These are phyloP conservation scores for Ceriops tagal DNA, from an alignment of 345 rosid species.

Conservation along the genomic window DNA sequence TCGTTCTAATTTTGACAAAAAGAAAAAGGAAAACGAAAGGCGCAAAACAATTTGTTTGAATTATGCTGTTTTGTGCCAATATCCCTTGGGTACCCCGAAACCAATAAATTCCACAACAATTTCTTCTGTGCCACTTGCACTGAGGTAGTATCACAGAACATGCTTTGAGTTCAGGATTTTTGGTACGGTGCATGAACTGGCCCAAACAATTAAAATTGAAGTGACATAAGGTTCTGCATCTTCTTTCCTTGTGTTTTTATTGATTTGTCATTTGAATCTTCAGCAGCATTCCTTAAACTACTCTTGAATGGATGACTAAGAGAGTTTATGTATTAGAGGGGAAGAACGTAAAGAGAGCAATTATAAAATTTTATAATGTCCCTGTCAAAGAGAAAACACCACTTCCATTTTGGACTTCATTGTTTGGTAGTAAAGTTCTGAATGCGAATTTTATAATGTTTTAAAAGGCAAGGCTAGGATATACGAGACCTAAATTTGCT, in stretches of 20 bases:
- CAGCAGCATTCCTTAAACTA: not conserved
- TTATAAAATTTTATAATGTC: conserved; percentile 19
- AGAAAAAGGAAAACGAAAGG: no score
- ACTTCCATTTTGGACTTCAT: conserved; percentile 2
- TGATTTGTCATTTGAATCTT: conserved; percentile 8
- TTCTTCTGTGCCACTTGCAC: no score
- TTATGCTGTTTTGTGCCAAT: no score
- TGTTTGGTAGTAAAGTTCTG: conserved; percentile 12
- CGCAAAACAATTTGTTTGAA: no score
- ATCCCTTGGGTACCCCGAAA: no score
- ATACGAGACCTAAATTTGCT: conserved; percentile 24
- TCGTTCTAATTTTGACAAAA: no score
- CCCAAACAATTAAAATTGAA: no score
- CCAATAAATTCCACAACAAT: no score
- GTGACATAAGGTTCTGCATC: no score
- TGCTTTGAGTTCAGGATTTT: no score
- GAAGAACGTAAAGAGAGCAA: conserved; percentile 41
- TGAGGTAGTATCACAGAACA: no score
- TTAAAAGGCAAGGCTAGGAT: conserved; percentile 13
- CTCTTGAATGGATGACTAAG: not conserved
- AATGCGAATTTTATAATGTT: conserved; percentile 26
- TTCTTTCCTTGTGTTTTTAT: not conserved
- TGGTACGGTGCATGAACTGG: no score
- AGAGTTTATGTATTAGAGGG: conserved; percentile 20
- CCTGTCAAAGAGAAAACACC: conserved; percentile 10